phyloP scores from a whole-genome alignment of 495 filamentous ascomycete species.

The Talaromyces stipitatus region DNA sequence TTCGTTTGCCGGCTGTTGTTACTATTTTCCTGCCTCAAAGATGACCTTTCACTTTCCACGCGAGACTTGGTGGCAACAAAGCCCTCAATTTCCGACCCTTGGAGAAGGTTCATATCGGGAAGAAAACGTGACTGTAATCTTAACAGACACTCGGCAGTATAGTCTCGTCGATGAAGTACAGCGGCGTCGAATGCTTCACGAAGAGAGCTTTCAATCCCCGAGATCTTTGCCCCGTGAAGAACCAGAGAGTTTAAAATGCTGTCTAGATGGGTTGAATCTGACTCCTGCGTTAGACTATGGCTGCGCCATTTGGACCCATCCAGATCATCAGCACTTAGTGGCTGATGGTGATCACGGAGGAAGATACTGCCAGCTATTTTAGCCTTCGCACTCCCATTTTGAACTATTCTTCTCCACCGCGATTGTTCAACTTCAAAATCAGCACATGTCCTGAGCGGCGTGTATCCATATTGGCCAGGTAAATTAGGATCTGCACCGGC shows the following conservation, averaged over 20 bases:
- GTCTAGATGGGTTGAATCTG: constrained; percentile 6
- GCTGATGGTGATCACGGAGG: neutral
- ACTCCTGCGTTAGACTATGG: neutral
- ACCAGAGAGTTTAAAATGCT: constrained; percentile 5
- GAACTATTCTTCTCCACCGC: neutral
- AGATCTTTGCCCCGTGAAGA: neutral
- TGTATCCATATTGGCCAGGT: neutral
- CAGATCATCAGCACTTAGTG: constrained; percentile 1
- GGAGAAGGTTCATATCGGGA: neutral
- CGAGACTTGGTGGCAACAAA: neutral
- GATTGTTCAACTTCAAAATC: constrained; percentile 2
- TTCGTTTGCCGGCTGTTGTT: neutral
- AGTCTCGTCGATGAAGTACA: constrained; percentile 5
- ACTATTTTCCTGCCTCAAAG: neutral
- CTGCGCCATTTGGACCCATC: neutral
- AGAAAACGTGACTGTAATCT: neutral
- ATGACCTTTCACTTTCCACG: constrained; percentile 1
- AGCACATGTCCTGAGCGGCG: constrained; percentile 4
- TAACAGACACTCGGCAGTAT: constrained; percentile 8
- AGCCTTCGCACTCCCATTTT: neutral
- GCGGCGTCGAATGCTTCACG: constrained; percentile 4
- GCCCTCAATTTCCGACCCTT: neutral
- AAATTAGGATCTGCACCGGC: constrained; percentile 10
- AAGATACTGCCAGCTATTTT: neutral
- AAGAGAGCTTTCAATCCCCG: neutral